Percentiles rank a stretch among this genome's conserved stretches.
phyloP scores from a whole-genome alignment of 805 yeast genomes.

The Cyberlindnera nakhonratchasimensis region DNA sequence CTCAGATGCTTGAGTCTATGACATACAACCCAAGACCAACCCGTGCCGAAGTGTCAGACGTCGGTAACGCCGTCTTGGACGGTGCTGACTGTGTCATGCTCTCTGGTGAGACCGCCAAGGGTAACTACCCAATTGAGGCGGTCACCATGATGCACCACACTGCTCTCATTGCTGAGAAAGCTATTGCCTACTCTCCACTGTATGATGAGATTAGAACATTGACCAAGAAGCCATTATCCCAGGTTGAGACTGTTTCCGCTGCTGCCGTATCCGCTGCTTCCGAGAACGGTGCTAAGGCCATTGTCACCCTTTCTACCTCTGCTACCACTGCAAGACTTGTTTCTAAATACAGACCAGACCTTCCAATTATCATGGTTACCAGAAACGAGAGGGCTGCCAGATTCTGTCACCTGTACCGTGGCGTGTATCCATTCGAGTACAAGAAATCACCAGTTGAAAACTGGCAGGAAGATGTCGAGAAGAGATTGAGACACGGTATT shows the following conservation, averaged over 20 bases:
- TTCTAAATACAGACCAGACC: conserved; percentile 96
- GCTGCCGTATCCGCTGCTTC: conserved; percentile 95
- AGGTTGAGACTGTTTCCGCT: conserved; percentile 95
- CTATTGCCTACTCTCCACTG: conserved; percentile 80
- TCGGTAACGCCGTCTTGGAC: conserved; percentile 97
- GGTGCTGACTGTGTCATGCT: conserved; percentile 99
- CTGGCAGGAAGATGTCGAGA: conserved; percentile 97
- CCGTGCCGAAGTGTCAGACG: conserved; percentile 99
- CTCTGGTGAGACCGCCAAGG: conserved; percentile 99
- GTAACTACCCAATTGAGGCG: conserved; percentile 96
- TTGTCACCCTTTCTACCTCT: conserved; percentile 90
- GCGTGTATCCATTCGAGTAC: conserved; percentile 96
- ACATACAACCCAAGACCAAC: conserved; percentile 99
- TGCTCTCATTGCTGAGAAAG: conserved; percentile 92
- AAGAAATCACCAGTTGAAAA: conserved; percentile 52
- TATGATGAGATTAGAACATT: conserved; percentile 86
- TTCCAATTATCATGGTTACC: conserved; percentile 97
- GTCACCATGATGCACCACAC: conserved; percentile 99
- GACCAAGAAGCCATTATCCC: conserved; percentile 84
- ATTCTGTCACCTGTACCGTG: conserved; percentile 94
- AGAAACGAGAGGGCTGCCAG: conserved; percentile 93
- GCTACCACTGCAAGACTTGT: conserved; percentile 95
- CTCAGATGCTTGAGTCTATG: conserved; percentile 99
- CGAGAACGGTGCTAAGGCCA: conserved; percentile 96
- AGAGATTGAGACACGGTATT: conserved; percentile 90